These are phyloP conservation scores for Pyrenopolyporus hunteri DNA, from an alignment of 495 filamentous ascomycete species.

Conservation along the genomic window DNA sequence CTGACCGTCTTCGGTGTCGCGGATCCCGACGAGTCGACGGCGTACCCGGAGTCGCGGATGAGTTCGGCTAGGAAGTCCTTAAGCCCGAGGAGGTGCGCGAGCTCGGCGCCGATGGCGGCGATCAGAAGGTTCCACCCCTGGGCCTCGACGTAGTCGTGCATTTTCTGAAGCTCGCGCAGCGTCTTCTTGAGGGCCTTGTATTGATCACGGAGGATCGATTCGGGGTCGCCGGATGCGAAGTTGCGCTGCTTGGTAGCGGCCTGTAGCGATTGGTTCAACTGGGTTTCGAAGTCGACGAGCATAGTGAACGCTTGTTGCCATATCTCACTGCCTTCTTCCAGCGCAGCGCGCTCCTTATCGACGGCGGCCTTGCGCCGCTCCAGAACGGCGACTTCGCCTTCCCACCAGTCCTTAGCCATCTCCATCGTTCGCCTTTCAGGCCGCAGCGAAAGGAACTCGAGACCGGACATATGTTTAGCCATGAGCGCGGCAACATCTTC, in stretches of 20 bases:
- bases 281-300: conserved; percentile 71
- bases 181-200: conserved; percentile 62
- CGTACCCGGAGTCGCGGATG: conserved; percentile 46
- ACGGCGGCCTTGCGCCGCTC: conserved; percentile 64
- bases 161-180: conserved; percentile 63
- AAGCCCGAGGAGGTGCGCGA: conserved; percentile 80
- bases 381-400: conserved; percentile 64
- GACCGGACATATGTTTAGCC: conserved; percentile 43
- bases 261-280: conserved; percentile 63
- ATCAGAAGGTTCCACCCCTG: conserved; percentile 86
- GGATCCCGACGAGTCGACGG: conserved; percentile 37
- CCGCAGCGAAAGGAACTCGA: conserved; percentile 63
- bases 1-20: too few species aligned
- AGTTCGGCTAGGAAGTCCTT: conserved; percentile 65
- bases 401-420: conserved; percentile 81
- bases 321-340: conserved; percentile 81
- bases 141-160: conserved; percentile 64
- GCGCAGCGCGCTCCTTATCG: conserved; percentile 70
- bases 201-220: conserved; percentile 51
- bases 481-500: conserved; percentile 33
- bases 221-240: conserved; percentile 19
- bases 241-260: conserved; percentile 18
- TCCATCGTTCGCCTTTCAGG: conserved; percentile 73
- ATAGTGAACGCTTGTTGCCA: conserved; percentile 75
- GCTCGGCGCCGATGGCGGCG: conserved; percentile 85